Conservation (phyloP, 768 basidiomycete genomes). For the Mrakia blollopis region DNA sequence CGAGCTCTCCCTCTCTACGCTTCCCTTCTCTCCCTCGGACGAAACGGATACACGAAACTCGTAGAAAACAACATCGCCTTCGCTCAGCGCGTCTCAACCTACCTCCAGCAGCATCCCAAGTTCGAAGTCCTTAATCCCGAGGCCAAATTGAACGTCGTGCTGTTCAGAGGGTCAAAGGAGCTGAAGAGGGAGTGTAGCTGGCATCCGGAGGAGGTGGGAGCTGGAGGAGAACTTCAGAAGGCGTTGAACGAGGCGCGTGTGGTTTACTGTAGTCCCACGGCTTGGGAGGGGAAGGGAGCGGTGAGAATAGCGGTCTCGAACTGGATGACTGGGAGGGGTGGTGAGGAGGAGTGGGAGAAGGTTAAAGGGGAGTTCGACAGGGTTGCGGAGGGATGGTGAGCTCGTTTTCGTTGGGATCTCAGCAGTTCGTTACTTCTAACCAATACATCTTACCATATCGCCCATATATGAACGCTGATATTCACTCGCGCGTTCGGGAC, state of each 20-base stretch:
- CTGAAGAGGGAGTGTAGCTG: constrained; percentile 29
- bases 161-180: constrained; percentile 41
- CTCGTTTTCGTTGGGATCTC: too few relatives aligned
- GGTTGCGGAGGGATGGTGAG: constrained; percentile 4
- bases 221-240: constrained; percentile 36
- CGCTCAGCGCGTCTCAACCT: constrained; percentile 39
- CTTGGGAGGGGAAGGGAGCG: constrained; percentile 45
- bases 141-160: constrained; percentile 45
- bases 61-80: constrained; percentile 46
- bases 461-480: too few relatives aligned
- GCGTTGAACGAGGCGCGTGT: constrained; percentile 45
- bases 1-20: constrained; percentile 48
- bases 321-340: constrained; percentile 39
- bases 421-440: too few relatives aligned
- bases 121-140: constrained; percentile 41
- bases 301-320: constrained; percentile 48
- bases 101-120: constrained; percentile 13
- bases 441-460: too few relatives aligned
- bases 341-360: constrained; percentile 38
- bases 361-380: constrained; percentile 31
- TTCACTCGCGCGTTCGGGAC: too few relatives aligned
- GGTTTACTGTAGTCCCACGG: constrained; percentile 47
- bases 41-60: constrained; percentile 46
- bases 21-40: constrained; percentile 46
- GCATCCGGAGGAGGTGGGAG: constrained; percentile 33